Evolutionary conservation across 2,329 filamentous ascomycete species (phyloP).

Genomic region (Colletotrichum sp.): DNA sequence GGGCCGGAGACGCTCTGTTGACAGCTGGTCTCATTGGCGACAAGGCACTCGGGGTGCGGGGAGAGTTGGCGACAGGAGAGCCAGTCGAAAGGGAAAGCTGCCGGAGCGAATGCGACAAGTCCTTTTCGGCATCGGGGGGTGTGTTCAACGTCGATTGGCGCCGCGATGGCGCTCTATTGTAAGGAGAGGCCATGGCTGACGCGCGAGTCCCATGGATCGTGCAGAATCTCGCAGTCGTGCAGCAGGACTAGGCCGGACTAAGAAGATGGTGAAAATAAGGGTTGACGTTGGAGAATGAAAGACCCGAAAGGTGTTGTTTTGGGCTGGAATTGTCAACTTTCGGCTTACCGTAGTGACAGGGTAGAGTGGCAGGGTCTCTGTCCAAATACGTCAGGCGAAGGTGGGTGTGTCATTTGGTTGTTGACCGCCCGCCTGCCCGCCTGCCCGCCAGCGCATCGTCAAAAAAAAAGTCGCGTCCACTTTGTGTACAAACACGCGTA

Average conservation of each 20-base stretch:
- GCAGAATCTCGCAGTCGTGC: neutral
- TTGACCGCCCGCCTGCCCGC: conserved; percentile 3
- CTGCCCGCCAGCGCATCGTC: conserved; percentile 5
- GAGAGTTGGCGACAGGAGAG: conserved; percentile 30
- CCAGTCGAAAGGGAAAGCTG: conserved; percentile 46
- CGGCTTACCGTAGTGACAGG: conserved; percentile 5
- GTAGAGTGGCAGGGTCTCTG: conserved; percentile 7
- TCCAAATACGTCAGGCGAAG: conserved; percentile 1
- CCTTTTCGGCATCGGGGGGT: conserved; percentile 32
- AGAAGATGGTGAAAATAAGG: neutral
- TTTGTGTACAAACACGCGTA: conserved; percentile 12
- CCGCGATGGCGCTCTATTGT: conserved; percentile 28
- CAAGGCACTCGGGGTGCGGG: conserved; percentile 31
- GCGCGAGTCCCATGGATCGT: conserved; percentile 9
- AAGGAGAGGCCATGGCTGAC: conserved; percentile 13
- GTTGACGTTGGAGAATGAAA: neutral
- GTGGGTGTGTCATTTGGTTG: neutral
- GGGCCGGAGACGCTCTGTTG: conserved; percentile 41
- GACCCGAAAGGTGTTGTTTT: neutral
- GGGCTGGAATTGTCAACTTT: conserved; percentile 5
- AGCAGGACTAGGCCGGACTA: neutral
- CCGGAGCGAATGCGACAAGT: conserved; percentile 46
- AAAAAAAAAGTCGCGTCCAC: conserved; percentile 3
- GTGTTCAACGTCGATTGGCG: conserved; percentile 35
- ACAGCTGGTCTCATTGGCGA: conserved; percentile 41